Base-by-base conservation (phyloP, 2,329 filamentous ascomycete species). In the Cadophora sp. region DNA sequence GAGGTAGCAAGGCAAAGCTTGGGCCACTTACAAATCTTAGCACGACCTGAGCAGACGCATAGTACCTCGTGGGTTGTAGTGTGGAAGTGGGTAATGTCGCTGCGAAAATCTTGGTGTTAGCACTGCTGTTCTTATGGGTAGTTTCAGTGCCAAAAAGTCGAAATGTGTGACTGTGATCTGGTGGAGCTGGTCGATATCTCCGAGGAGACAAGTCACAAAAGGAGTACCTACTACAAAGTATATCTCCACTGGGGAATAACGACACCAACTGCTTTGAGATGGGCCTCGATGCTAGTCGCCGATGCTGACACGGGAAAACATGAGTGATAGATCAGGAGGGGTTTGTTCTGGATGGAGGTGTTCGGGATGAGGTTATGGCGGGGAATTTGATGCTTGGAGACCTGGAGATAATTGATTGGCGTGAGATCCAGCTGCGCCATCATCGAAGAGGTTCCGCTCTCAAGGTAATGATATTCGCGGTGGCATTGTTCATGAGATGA, bases 1-100 rank as follows among this genome's bases (percentile, higher is more conserved):
- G 18, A 4, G 36, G 36, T n/a, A 47, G 11, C 7, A 47, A n/a
- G 18, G 18, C 16, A 4, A 4, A 47, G 18, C 18, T 16, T 8
- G 45, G 20, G 18, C 5, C 5, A 58, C 68, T 65, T 67, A 72
- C 88, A 90, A 1, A 92, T 80, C 43, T 78, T 81, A 0, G 90
- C 89, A 27, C 79, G 81, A 0, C 90, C 89, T 2, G 78, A 78
- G 50, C 83, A 82, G 58, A 92, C 82, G 71, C 83, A 85, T 2
- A 93, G 83, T 2, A 91, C 84, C 78, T 92, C 89, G 75, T 92
- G 89, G 0, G 86, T 84, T 0, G 84, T 91, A 72, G 82, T 87
- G 78, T 92, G 89, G 76, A 89, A 92, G 78, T 92, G 89, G 33
- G n/a, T 30, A 45, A 56, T 51, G 5, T 56, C 50, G 47, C 55